Evolutionary conservation across 2,329 filamentous ascomycete genomes (phyloP).

Genomic region (Cephalotrichum gorgonifer): DNA sequence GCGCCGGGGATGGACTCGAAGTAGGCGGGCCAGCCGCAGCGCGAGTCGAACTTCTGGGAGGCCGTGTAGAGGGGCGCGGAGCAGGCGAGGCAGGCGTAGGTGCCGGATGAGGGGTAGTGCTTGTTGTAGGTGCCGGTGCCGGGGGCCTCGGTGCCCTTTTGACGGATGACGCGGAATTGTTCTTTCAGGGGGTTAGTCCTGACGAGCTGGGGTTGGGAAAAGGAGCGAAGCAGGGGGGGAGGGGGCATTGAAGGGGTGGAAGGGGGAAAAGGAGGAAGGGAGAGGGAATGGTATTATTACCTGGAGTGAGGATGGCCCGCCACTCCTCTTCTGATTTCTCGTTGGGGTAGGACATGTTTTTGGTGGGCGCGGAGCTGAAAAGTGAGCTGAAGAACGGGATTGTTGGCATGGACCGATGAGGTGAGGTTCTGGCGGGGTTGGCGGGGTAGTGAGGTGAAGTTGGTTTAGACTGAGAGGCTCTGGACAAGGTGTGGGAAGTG

Average conservation of each 20-base stretch:
- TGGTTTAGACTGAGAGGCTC: neutral
- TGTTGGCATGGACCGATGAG: conserved; percentile 54
- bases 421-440: neutral
- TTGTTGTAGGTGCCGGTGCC: conserved; percentile 79
- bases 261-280: neutral
- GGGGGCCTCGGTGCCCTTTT: conserved; percentile 83
- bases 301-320: conserved; percentile 66
- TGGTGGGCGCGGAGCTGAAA: conserved; percentile 32
- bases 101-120: conserved; percentile 64
- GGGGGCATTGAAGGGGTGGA: neutral
- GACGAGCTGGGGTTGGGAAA: neutral
- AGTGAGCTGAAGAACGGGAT: conserved; percentile 71
- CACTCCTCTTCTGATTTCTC: conserved; percentile 76
- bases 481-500: neutral
- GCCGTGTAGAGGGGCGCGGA: conserved; percentile 84
- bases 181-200: conserved; percentile 47
- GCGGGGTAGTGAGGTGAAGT: neutral
- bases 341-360: conserved; percentile 62
- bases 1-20: conserved; percentile 91
- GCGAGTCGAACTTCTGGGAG: conserved; percentile 88
- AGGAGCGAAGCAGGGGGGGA: neutral
- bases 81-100: conserved; percentile 85
- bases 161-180: conserved; percentile 86
- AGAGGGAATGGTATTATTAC: conserved; percentile 18
- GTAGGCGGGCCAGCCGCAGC: conserved; percentile 97